Conservation (phyloP, 208 protist genomes). For the Wallacemonas collosoma region DNA sequence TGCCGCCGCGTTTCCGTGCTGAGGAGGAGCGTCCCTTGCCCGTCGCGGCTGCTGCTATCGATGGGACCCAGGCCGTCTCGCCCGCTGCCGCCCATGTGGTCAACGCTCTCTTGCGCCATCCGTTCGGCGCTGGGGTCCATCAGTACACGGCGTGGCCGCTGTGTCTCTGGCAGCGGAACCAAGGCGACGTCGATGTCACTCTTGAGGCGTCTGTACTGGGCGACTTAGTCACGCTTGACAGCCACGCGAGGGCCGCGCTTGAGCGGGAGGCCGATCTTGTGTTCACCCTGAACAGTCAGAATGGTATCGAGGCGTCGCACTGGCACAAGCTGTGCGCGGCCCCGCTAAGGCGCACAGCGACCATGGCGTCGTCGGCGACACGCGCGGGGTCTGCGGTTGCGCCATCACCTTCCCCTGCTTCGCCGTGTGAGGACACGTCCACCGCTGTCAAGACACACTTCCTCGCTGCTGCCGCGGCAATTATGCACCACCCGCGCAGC, state of each 20-base stretch:
- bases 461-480: conserved; percentile 2
- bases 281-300: not conserved
- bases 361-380: no score
- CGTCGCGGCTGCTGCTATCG: no score
- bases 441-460: conserved; percentile 6
- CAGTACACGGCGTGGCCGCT: not conserved
- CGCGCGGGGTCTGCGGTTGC: no score
- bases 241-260: not conserved
- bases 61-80: no score
- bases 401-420: no score
- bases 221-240: not conserved
- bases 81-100: not conserved
- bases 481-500: not conserved
- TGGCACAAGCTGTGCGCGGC: conserved; percentile 2
- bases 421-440: not conserved
- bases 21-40: no score
- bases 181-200: not conserved
- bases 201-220: not conserved
- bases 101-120: not conserved
- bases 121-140: not conserved
- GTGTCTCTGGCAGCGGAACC: not conserved
- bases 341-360: not conserved
- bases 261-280: conserved; percentile 3
- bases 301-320: not conserved
- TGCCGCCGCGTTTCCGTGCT: no score